These are phyloP conservation scores for Neurospora sp. DNA, from an alignment of 2,329 filamentous ascomycete species.

Conservation along the genomic window DNA sequence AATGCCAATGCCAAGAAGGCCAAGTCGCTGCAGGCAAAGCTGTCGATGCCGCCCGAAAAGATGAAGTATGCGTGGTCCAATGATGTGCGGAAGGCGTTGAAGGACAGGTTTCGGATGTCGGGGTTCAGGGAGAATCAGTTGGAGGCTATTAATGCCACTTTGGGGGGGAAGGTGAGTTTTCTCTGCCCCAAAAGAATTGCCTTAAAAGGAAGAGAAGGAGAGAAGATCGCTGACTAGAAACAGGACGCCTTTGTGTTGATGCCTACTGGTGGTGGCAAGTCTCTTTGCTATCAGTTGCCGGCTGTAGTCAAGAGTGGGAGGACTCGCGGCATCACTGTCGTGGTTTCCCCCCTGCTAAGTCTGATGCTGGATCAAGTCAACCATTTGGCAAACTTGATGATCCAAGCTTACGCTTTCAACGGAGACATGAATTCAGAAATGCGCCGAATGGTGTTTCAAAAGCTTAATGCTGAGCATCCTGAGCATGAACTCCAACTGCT, in stretches of 20 bases:
- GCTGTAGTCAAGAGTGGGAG: constrained; percentile 72
- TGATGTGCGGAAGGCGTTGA: constrained; percentile 72
- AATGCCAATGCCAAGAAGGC: constrained; percentile 19
- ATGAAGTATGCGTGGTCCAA: constrained; percentile 73
- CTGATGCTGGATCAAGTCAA: constrained; percentile 95
- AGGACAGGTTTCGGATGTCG: constrained; percentile 71
- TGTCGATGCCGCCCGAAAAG: constrained; percentile 36
- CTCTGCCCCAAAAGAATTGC: too few species aligned
- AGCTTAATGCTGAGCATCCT: constrained; percentile 51
- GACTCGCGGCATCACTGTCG: constrained; percentile 79
- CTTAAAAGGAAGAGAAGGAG: too few species aligned
- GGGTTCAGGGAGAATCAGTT: constrained; percentile 88
- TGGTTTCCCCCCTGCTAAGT: constrained; percentile 89
- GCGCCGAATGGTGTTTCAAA: constrained; percentile 55
- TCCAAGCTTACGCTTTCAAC: constrained; percentile 75
- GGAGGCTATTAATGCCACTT: constrained; percentile 89
- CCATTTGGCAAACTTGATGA: constrained; percentile 63
- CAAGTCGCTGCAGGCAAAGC: constrained; percentile 20
- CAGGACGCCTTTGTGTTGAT: constrained; percentile 85
- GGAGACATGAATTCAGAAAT: constrained; percentile 57
- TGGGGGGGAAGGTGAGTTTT: constrained; percentile 50
- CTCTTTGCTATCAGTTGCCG: constrained; percentile 90
- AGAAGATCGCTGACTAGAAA: not conserved
- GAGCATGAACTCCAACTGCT: constrained; percentile 76
- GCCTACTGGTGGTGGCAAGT: constrained; percentile 96